Conservation (phyloP, 306 rosid species). For the Cucurbita argyrosperma region DNA sequence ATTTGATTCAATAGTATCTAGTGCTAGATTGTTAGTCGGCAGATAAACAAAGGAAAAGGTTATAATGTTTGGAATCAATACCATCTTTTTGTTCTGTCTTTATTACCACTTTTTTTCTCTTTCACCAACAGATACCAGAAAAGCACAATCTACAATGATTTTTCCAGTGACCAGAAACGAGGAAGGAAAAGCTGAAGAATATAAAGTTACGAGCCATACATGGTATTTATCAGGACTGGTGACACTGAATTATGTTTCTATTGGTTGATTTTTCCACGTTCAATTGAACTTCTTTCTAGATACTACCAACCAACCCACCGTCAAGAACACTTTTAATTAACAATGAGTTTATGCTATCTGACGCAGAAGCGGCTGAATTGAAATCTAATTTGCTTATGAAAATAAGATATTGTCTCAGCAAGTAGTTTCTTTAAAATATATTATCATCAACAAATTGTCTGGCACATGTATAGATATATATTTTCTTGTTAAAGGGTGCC, state of each 20-base stretch:
- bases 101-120: not conserved
- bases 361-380: not conserved
- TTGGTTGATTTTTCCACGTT: not conserved
- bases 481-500: not conserved
- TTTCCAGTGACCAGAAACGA: not conserved
- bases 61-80: not conserved
- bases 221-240: not conserved
- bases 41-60: not conserved
- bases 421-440: not conserved
- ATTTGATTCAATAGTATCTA: not conserved
- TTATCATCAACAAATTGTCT: not conserved
- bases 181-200: not conserved
- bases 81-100: not conserved
- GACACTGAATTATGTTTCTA: not conserved
- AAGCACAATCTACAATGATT: not conserved
- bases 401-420: not conserved
- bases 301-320: not conserved
- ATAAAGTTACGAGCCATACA: not conserved
- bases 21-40: not conserved
- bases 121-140: not conserved
- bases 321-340: not conserved
- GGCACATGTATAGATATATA: not conserved
- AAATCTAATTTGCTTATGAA: not conserved
- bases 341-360: not conserved
- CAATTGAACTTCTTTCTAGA: not conserved